Percentiles rank a stretch among this genome's conserved stretches.
phyloP scores from a whole-genome alignment of 2,329 filamentous ascomycete species.

The Xylaria multiplex region DNA sequence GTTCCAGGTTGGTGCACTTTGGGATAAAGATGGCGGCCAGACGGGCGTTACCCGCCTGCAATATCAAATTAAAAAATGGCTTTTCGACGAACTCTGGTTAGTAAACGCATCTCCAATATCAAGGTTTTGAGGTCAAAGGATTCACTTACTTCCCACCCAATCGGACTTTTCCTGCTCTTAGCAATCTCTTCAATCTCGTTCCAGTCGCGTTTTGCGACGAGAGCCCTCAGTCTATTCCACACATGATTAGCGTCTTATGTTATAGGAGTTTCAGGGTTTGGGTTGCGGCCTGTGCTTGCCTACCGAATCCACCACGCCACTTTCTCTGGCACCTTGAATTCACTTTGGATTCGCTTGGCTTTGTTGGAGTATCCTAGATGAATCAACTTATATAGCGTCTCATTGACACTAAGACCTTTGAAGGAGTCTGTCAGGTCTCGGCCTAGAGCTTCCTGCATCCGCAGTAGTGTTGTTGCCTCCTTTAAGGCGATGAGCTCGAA shows the following conservation, averaged over 20 bases:
- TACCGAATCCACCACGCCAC: slow-evolving; percentile 85
- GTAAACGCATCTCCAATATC: not conserved
- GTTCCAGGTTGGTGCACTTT: slow-evolving; percentile 80
- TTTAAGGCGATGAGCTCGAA: slow-evolving; percentile 80
- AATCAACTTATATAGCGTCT: slow-evolving; percentile 91
- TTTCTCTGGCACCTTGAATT: slow-evolving; percentile 94
- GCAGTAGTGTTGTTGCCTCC: slow-evolving; percentile 81
- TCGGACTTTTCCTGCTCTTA: slow-evolving; percentile 83
- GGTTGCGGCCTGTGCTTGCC: slow-evolving; percentile 37
- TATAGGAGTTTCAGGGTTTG: not conserved
- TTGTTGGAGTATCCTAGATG: slow-evolving; percentile 83
- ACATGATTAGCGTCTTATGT: slow-evolving; percentile 15
- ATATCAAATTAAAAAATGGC: slow-evolving; percentile 90
- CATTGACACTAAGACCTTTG: slow-evolving; percentile 85
- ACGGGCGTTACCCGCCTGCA: slow-evolving; percentile 89
- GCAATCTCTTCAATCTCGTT: slow-evolving; percentile 87
- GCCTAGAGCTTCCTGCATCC: slow-evolving; percentile 88
- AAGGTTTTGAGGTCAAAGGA: not conserved
- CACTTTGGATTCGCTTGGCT: slow-evolving; percentile 86
- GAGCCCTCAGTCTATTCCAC: slow-evolving; percentile 75
- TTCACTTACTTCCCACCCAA: slow-evolving; percentile 88
- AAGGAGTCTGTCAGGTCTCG: slow-evolving; percentile 82
- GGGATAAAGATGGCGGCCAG: slow-evolving; percentile 85
- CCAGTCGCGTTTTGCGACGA: slow-evolving; percentile 93
- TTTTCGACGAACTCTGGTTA: slow-evolving; percentile 48